Base-by-base conservation (phyloP, 345 rosid species). In the Syzygium aqueum region DNA sequence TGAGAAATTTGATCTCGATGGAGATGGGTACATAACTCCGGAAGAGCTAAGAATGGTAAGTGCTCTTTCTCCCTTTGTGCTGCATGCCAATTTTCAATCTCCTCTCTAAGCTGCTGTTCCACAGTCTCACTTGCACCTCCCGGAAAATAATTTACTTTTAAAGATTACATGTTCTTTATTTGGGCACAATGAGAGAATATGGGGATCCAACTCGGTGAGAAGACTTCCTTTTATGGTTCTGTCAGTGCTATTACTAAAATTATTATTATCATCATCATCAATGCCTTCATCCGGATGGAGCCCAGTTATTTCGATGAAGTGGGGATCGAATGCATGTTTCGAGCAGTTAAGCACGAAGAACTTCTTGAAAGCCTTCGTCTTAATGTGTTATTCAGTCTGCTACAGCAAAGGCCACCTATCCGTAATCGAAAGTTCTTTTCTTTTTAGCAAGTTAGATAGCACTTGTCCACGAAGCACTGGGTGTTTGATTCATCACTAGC, bases 41-140 rank as follows among this genome's bases (percentile, higher is more conserved):
- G 94, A 93, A 52, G 93, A 93, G 87, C 93, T 93, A 50, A 91
- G 92, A 89, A 88, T 93, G 94, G 93, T 93, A 22, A 87, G 92
- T 8, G 43, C 30, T 51, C 63, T 17, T 37, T 49, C n/a, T n/a
- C 51, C 56, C 21, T 84, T 84, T n/a, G 37, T 49, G 53, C 85
- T 49, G 53, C 85, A 51, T 51, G 54, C 80, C 80, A 33, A 33
- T 73, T 23, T 73, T 1, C 40, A 37, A 25, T 9, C 80, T 73
- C 49, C 49, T 73, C 80, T 73, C 80, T 13, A 33, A 19, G 80
- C 25, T 33, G 49, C 80, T 17, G 80, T 37, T 73, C 13, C 80
- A 33, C 80, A 19, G 37, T 73, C 80, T 73, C 80, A 37, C 80
- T 73, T 19, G 80, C 80, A 19, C 80, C 27, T 73, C 46, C 80